Conservation (phyloP, 2,329 filamentous ascomycete genomes). For the Drechslerella dactyloides region DNA sequence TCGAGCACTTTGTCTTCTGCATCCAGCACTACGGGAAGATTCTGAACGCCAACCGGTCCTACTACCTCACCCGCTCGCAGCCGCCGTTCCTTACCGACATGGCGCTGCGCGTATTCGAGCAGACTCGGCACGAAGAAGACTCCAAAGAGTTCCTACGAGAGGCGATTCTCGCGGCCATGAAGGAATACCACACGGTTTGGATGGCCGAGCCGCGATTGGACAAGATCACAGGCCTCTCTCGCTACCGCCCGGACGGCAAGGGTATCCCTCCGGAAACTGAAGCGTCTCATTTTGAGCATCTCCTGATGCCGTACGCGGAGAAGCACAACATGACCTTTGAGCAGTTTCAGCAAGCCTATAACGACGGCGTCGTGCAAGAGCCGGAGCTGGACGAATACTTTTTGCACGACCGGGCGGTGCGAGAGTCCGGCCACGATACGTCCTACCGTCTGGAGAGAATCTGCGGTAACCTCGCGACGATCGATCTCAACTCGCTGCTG, state of each 20-base stretch:
- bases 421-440: constrained; percentile 96
- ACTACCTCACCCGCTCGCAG: constrained; percentile 92
- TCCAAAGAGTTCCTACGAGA: constrained; percentile 79
- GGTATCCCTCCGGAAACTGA: constrained; percentile 93
- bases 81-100: constrained; percentile 98
- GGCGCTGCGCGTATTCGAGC: constrained; percentile 90
- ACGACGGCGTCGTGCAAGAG: constrained; percentile 75
- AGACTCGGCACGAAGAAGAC: constrained; percentile 83
- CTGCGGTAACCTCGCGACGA: constrained; percentile 86
- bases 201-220: constrained; percentile 78
- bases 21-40: constrained; percentile 99
- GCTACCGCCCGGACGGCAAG: constrained; percentile 81
- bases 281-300: constrained; percentile 81
- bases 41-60: constrained; percentile 92
- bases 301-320: constrained; percentile 79
- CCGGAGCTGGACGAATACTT: constrained; percentile 95
- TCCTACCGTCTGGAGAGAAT: constrained; percentile 89
- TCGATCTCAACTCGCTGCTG: constrained; percentile 90
- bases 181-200: constrained; percentile 94
- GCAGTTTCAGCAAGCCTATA: constrained; percentile 89
- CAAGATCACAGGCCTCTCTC: constrained; percentile 76
- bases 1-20: constrained; percentile 95
- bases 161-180: constrained; percentile 88
- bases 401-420: constrained; percentile 90
- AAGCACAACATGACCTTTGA: constrained; percentile 83